Base-by-base conservation (phyloP, 345 rosid species). In the Populus euphratica region DNA sequence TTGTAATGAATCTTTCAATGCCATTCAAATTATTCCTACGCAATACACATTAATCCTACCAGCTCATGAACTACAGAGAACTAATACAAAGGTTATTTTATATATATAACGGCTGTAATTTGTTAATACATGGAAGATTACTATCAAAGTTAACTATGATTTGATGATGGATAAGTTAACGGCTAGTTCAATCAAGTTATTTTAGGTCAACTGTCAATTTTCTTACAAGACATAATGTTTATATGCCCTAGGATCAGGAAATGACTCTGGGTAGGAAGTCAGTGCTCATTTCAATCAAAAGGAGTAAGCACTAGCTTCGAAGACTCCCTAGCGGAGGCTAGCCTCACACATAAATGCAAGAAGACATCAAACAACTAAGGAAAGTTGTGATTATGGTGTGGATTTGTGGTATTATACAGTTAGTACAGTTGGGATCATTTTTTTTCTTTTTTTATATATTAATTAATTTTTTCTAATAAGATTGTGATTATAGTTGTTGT, bases 81-180 rank as follows among this genome's bases (percentile, higher is more conserved):
- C 33, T 31, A 31, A 31, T 31, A 31, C 33, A 31, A 0, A 31
- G 0, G 4, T 31, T 31, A 3, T 2, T 31, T 31, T 4, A 31
- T 31, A 31, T 31, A 31, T 31, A 3, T 31, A 31, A 31, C 33
- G 33, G 33, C 33, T 31, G 4, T 31, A 31, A 31, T 31, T 31
- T 2, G 86, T 92, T 8, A 93, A 84, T 88, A 89, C 96, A 29
- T 96, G 98, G 98, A 85, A 78, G 75, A 78, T 93, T 8, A 84
- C 87, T 65, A 89, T 88, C 23, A 92, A 92, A 9, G 77, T 93
- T 73, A 27, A 27, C 29, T 27, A 1, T 27, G 29, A 27, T 27
- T 27, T 27, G 29, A 27, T 27, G 29, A 27, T 27, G 29, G 29
- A 27, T 27, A 27, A 27, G 29, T 27, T 27, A 27, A 27, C 29